Evolutionary conservation across 2,329 filamentous ascomycete species (phyloP).

Genomic region (Ceratocystis colombiana): DNA sequence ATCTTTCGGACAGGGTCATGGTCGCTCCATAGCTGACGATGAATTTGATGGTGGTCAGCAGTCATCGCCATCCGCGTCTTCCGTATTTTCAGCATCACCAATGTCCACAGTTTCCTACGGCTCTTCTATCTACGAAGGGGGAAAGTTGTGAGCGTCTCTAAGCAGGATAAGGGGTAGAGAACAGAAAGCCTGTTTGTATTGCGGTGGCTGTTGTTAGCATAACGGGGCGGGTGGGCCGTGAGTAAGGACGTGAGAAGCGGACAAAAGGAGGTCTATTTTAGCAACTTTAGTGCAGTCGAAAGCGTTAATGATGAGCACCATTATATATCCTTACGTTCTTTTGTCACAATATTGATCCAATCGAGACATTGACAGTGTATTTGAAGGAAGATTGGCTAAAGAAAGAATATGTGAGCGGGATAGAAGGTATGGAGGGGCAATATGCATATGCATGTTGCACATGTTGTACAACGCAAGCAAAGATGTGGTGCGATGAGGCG

Average conservation of each 20-base stretch:
- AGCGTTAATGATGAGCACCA: no score
- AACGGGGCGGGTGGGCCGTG: no score
- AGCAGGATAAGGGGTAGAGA: no score
- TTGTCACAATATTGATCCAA: no score
- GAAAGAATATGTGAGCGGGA: neutral
- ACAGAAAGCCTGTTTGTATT: no score
- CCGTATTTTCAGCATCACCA: neutral
- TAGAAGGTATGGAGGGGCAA: neutral
- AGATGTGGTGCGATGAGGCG: neutral
- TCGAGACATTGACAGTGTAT: neutral
- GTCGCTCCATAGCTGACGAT: neutral
- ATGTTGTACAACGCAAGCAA: neutral
- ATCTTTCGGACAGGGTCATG: neutral
- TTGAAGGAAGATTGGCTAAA: neutral
- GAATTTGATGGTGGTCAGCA: neutral
- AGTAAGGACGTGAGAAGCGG: no score
- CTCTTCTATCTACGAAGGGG: no score
- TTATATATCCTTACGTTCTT: no score
- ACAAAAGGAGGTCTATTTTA: no score
- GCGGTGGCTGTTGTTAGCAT: no score
- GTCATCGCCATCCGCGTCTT: neutral
- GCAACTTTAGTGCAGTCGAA: no score
- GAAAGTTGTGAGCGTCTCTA: no score
- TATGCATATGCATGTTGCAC: conserved; percentile 1
- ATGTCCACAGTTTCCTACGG: neutral